A percentile compares a stretch with the other conserved stretches of the same genome.
phyloP scores from a whole-genome alignment of 371 early-diverging fungal species.

The Saksenaea vasiformis region DNA sequence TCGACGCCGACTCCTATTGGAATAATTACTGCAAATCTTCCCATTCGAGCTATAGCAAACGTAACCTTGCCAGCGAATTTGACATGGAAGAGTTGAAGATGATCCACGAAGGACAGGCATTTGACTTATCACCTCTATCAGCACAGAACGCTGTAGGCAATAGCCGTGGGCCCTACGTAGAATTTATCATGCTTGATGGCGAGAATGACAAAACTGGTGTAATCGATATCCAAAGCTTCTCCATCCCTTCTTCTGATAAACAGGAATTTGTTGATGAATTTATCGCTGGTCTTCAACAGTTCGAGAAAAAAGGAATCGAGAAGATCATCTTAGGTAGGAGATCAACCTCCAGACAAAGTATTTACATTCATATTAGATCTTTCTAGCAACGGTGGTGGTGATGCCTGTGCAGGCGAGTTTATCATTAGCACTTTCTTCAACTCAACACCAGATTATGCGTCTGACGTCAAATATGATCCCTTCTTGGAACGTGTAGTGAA shows the following conservation, averaged over 20 bases:
- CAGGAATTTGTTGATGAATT: constrained; percentile 40
- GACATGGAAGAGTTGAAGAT: constrained; percentile 36
- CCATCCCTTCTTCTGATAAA: constrained; percentile 38
- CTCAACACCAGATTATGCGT: constrained; percentile 46
- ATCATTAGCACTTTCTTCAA: constrained; percentile 47
- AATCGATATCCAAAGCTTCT: constrained; percentile 53
- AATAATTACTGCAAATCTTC: constrained; percentile 41
- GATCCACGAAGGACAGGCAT: constrained; percentile 41
- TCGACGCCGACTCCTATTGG: constrained; percentile 45
- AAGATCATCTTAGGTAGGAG: constrained; percentile 42
- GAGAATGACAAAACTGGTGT: constrained; percentile 38
- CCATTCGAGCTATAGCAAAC: constrained; percentile 21
- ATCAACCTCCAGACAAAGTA: neutral
- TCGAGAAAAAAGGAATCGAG: constrained; percentile 41
- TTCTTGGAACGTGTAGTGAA: constrained; percentile 47
- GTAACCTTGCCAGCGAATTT: constrained; percentile 11
- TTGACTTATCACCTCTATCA: constrained; percentile 19
- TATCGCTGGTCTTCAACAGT: constrained; percentile 33
- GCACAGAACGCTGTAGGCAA: constrained; percentile 28
- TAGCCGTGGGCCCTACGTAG: constrained; percentile 31
- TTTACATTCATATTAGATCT: constrained; percentile 21
- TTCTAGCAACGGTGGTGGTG: constrained; percentile 53
- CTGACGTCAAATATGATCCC: constrained; percentile 48
- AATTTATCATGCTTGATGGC: constrained; percentile 38
- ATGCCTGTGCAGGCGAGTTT: constrained; percentile 57